Base-by-base conservation (phyloP, 1,284 basidiomycete species). In the Sporisorium reilianum region DNA sequence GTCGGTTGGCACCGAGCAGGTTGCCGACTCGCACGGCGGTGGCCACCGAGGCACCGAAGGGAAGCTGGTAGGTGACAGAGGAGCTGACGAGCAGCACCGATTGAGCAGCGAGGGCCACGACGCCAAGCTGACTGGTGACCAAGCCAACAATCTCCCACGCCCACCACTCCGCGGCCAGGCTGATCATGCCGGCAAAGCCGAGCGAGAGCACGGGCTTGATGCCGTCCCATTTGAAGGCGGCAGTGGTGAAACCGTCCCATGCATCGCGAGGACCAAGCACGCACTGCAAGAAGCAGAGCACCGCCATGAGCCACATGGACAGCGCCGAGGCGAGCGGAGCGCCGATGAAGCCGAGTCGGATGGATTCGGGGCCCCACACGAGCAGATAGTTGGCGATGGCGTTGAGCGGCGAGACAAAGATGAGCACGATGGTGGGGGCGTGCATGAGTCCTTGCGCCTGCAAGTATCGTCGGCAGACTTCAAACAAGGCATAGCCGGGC, bases 321-420 rank as follows among this genome's bases (percentile, higher is more conserved):
- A 96, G 88, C 0, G 92, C 92, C 0, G 93, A 94, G 0, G 95
- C 93, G 38, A 97, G 88, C 0, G 96, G 95, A 2, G 95, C 95
- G 10, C 96, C 96, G 64, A 94, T 90, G 85, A 95, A 99, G 9
- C 96, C 96, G 1, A 98, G 87, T 18, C 92, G 68, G 36, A 82
- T 65, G 7, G 59, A 62, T 12, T 82, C 78, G 7, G 85, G 86
- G 1, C 86, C 85, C 81, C 83, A 85, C 12, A 86, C 93, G 14
- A 99, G 89, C 1, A 93, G 80, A 80, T 90, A 97, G 84, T 93
- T 96, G 44, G 97, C 87, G 4, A 93, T 44, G 0, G 91, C 90
- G 80, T 98, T 99, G 70, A 94, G 86, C 0, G 95, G 95, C 0
- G 95, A 93, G 20, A 94, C 90, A 42, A 93, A 87, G 55, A 93